Conservation (phyloP, 441 rosid genomes). For the Croton laevigatus region DNA sequence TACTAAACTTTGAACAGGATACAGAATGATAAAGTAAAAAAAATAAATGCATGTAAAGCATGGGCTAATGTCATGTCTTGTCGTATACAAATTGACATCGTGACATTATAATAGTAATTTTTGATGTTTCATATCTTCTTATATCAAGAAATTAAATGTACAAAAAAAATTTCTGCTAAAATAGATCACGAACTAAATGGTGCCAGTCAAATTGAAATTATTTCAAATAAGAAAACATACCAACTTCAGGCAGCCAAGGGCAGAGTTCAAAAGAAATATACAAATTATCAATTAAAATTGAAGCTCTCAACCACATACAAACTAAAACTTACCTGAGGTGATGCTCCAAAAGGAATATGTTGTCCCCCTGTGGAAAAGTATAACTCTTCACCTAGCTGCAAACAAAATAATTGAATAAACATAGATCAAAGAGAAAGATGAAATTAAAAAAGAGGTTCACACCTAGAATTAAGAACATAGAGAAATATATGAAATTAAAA, state of each 20-base stretch:
- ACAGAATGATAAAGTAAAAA: too few species aligned
- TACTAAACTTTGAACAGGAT: too few species aligned
- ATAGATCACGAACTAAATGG: neutral
- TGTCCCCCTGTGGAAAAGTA: slow-evolving; percentile 84
- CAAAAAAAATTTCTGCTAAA: neutral
- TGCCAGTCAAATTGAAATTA: neutral
- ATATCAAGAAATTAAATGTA: too few species aligned
- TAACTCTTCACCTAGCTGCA: slow-evolving; percentile 91
- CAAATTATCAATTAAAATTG: neutral
- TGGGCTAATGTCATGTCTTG: too few species aligned
- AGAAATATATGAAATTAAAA: too few species aligned
- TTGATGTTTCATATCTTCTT: too few species aligned
- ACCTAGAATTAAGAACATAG: neutral
- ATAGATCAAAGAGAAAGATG: slow-evolving; percentile 15
- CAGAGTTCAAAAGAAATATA: neutral
- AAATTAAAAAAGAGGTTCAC: neutral
- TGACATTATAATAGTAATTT: too few species aligned
- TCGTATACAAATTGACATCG: too few species aligned
- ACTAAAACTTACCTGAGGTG: slow-evolving; percentile 74
- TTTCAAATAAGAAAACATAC: neutral
- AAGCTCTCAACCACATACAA: slow-evolving; percentile 1
- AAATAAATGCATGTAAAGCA: too few species aligned
- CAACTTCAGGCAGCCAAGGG: neutral
- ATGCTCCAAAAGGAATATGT: slow-evolving; percentile 89
- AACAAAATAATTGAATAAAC: slow-evolving; percentile 17